phyloP scores from a whole-genome alignment of 495 filamentous ascomycete species.

The Pseudoneurospora amorphoporcata region DNA sequence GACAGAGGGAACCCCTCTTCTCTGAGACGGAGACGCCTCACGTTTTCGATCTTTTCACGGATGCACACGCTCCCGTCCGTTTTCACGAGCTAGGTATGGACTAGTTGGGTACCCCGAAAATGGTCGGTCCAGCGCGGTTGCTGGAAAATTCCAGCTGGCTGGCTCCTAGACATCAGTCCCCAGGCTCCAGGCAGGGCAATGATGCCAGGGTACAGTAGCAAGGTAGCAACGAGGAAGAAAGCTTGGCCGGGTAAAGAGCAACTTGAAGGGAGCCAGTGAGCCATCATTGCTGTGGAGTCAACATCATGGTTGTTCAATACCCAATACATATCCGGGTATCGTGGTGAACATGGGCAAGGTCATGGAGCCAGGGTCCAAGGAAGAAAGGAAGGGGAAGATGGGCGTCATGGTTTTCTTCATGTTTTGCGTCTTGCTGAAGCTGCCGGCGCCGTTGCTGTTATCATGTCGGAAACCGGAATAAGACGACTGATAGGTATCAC shows the following conservation, averaged over 20 bases:
- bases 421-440: background rate
- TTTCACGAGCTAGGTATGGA: background rate
- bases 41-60: background rate
- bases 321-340: background rate
- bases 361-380: background rate
- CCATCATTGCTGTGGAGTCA: background rate
- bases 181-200: background rate
- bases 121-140: background rate
- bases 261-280: background rate
- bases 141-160: background rate
- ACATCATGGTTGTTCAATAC: background rate
- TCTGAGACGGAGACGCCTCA: background rate
- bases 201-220: background rate
- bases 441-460: background rate
- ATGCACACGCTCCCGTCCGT: background rate
- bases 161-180: background rate
- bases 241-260: background rate
- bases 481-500: background rate
- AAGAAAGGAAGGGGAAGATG: background rate
- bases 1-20: background rate
- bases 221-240: background rate
- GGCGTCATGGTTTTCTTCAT: background rate
- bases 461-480: background rate
- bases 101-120: background rate
- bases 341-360: background rate